Conservation (phyloP, 2,329 filamentous ascomycete genomes). For the Sporothrix schenckii region DNA sequence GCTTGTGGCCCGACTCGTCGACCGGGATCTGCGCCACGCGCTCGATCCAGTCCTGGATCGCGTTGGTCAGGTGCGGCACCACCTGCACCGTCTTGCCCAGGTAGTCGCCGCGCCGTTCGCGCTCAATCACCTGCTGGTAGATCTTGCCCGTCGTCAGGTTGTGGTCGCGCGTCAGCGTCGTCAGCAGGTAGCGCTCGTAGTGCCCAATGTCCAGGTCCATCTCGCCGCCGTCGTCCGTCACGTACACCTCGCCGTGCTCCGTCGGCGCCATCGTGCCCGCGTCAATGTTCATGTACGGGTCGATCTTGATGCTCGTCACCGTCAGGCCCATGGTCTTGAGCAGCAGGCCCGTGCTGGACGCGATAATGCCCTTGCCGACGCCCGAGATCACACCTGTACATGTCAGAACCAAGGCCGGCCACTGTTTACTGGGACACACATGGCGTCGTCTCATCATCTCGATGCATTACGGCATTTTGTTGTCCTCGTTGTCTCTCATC, state of each 20-base stretch:
- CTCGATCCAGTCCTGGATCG: conserved; percentile 91
- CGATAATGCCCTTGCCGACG: conserved; percentile 39
- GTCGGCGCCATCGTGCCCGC: conserved; percentile 45
- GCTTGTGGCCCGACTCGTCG: conserved; percentile 78
- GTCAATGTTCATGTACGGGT: conserved; percentile 53
- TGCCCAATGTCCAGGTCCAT: conserved; percentile 60
- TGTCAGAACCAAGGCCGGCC: background rate
- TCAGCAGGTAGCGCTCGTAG: conserved; percentile 72
- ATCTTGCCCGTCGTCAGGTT: conserved; percentile 99
- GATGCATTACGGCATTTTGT: background rate
- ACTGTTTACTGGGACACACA: too few species aligned
- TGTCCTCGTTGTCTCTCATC: background rate
- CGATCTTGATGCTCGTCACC: conserved; percentile 60
- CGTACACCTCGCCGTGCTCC: conserved; percentile 83
- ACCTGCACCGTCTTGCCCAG: conserved; percentile 81
- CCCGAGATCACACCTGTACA: conserved; percentile 37
- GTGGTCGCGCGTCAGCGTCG: conserved; percentile 80
- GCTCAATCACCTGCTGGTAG: conserved; percentile 82
- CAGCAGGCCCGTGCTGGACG: conserved; percentile 58
- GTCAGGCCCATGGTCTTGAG: conserved; percentile 80
- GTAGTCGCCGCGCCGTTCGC: conserved; percentile 69
- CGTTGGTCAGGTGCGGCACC: conserved; percentile 88
- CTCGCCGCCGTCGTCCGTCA: conserved; percentile 80
- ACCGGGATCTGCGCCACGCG: conserved; percentile 82
- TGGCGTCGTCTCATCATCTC: too few species aligned